Conservation (phyloP, 768 basidiomycete genomes). For the Boletus sp. region DNA sequence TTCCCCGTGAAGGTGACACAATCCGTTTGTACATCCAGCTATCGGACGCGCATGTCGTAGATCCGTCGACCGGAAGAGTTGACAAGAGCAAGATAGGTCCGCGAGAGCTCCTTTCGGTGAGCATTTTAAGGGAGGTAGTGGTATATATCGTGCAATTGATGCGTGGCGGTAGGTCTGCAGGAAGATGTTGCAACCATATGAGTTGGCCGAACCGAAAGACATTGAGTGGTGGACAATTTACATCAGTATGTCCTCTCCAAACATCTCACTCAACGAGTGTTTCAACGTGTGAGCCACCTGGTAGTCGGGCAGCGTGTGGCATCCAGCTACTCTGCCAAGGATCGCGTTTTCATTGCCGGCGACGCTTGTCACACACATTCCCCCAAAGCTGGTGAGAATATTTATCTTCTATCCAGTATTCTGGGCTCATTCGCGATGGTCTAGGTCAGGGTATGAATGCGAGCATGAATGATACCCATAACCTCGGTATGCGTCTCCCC, state of each 20-base stretch:
- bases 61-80: neutral
- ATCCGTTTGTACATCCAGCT: neutral
- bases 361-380: neutral
- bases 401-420: neutral
- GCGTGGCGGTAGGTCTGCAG: neutral
- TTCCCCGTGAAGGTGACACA: neutral
- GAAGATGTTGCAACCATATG: neutral
- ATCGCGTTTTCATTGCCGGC: neutral
- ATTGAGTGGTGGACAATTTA: neutral
- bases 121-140: neutral
- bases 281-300: neutral
- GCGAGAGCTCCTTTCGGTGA: neutral
- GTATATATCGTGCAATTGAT: neutral
- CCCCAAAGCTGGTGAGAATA: neutral
- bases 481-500: constrained; percentile 18
- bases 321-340: neutral
- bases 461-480: neutral
- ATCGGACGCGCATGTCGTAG: neutral
- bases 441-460: neutral
- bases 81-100: neutral
- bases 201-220: neutral
- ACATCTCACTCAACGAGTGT: neutral
- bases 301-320: neutral
- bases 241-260: neutral
- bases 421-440: neutral